Evolutionary conservation across 2,329 filamentous ascomycete genomes (phyloP).

Genomic region (Colletotrichum abscissum): DNA sequence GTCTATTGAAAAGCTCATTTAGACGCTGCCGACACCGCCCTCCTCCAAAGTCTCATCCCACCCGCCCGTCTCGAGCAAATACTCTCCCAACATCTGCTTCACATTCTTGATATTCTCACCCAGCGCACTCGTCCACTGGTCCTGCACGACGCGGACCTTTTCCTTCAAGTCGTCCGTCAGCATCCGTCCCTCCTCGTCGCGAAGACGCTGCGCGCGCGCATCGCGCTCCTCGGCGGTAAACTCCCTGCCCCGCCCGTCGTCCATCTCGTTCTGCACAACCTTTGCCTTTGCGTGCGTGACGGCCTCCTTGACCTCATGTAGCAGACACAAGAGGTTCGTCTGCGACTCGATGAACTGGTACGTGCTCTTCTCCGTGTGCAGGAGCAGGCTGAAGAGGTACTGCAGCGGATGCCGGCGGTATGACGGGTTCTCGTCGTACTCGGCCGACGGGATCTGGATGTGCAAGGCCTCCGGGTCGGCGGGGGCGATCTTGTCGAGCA

Average conservation of each 20-base stretch:
- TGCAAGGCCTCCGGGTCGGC: slow-evolving; percentile 68
- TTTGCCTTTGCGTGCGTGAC: slow-evolving; percentile 77
- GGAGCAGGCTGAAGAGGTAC: slow-evolving; percentile 87
- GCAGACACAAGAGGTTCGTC: slow-evolving; percentile 87
- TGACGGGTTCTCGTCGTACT: slow-evolving; percentile 86
- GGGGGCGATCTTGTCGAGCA: slow-evolving; percentile 82
- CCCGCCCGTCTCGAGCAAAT: slow-evolving; percentile 81
- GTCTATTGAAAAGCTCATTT: slow-evolving; percentile 30
- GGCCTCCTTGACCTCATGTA: slow-evolving; percentile 90
- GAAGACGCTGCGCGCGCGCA: slow-evolving; percentile 64
- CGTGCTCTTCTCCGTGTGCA: slow-evolving; percentile 90
- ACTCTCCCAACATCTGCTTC: slow-evolving; percentile 79
- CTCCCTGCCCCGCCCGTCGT: slow-evolving; percentile 49
- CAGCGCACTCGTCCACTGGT: slow-evolving; percentile 90
- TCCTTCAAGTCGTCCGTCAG: slow-evolving; percentile 92
- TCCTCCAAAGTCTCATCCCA: slow-evolving; percentile 85
- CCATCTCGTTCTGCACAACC: slow-evolving; percentile 73
- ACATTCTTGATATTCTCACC: slow-evolving; percentile 79
- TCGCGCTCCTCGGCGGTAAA: slow-evolving; percentile 47
- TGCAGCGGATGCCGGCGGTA: slow-evolving; percentile 87
- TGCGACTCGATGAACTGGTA: slow-evolving; percentile 98
- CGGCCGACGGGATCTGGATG: slow-evolving; percentile 80
- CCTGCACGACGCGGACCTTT: slow-evolving; percentile 89
- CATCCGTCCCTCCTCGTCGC: slow-evolving; percentile 73
- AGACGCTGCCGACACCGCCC: slow-evolving; percentile 61